These are phyloP conservation scores for Phaseolus coccineus DNA, from an alignment of 331 rosid species.

Conservation along the genomic window DNA sequence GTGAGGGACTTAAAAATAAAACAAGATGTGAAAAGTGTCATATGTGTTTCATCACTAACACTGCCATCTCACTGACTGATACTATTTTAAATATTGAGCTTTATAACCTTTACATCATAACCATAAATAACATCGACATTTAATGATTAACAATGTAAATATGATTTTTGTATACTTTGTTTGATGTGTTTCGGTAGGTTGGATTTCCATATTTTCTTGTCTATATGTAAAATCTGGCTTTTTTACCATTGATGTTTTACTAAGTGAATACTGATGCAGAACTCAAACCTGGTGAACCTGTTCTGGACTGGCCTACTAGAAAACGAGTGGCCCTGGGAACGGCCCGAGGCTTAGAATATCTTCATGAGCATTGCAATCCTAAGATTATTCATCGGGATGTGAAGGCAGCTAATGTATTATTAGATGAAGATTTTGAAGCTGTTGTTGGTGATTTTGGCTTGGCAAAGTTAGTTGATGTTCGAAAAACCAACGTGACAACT, in stretches of 20 bases:
- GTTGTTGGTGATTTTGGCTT: conserved; percentile 95
- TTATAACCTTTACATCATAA: conserved; percentile 4
- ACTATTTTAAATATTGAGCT: background rate
- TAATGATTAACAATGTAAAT: background rate
- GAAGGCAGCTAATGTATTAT: conserved; percentile 93
- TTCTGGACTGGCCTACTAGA: conserved; percentile 83
- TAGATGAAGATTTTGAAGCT: conserved; percentile 93
- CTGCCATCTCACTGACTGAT: background rate
- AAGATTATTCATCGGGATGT: conserved; percentile 98
- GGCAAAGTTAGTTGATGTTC: conserved; percentile 95
- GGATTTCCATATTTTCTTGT: background rate
- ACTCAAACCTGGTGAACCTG: conserved; percentile 76
- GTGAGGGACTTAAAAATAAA: background rate
- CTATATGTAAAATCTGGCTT: conserved; percentile 33
- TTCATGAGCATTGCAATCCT: conserved; percentile 96
- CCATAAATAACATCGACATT: background rate
- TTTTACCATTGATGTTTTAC: conserved; percentile 32
- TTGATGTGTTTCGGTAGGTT: conserved; percentile 9
- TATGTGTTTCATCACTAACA: background rate
- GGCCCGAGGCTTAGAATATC: conserved; percentile 94
- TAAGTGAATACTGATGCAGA: conserved; percentile 59
- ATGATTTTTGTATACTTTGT: background rate
- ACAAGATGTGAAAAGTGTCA: conserved; percentile 15
- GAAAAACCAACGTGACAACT: conserved; percentile 89
- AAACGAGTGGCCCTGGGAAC: conserved; percentile 89